A percentile compares a stretch with the other conserved stretches of the same genome.
phyloP scores from a whole-genome alignment of 2,329 filamentous ascomycete genomes.

The Seiridium cupressi region DNA sequence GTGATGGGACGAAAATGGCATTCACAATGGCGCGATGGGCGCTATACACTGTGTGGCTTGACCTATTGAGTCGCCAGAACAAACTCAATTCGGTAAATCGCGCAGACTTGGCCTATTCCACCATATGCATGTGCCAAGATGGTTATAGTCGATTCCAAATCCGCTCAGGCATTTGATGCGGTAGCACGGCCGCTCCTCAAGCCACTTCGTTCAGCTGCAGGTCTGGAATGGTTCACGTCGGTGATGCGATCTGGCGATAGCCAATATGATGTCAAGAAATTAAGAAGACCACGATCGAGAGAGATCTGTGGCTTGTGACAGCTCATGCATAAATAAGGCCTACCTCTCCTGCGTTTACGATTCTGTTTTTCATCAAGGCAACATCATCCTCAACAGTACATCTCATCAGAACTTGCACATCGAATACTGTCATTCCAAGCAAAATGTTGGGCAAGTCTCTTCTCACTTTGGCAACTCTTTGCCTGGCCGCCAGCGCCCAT shows the following conservation, averaged over 20 bases:
- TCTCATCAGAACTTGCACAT: neutral
- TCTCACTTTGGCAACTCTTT: neutral
- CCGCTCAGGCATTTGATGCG: neutral
- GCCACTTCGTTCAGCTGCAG: neutral
- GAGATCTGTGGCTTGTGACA: neutral
- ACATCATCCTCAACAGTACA: neutral
- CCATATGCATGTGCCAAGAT: neutral
- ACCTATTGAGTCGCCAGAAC: neutral
- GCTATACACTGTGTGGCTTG: neutral
- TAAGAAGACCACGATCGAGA: neutral
- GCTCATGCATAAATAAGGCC: neutral
- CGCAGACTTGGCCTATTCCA: neutral
- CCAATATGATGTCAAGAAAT: neutral
- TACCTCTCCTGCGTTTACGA: neutral
- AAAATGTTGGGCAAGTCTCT: neutral
- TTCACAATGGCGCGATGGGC: neutral
- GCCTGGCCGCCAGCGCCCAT: neutral
- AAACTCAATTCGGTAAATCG: neutral
- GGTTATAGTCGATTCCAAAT: neutral
- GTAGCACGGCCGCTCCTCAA: neutral
- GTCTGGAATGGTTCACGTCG: neutral
- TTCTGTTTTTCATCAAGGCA: neutral
- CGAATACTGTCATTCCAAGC: neutral
- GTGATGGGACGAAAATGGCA: neutral
- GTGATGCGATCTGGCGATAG: neutral